These are phyloP conservation scores for Claviceps fusiformis DNA, from an alignment of 2,329 filamentous ascomycete genomes.

Conservation along the genomic window DNA sequence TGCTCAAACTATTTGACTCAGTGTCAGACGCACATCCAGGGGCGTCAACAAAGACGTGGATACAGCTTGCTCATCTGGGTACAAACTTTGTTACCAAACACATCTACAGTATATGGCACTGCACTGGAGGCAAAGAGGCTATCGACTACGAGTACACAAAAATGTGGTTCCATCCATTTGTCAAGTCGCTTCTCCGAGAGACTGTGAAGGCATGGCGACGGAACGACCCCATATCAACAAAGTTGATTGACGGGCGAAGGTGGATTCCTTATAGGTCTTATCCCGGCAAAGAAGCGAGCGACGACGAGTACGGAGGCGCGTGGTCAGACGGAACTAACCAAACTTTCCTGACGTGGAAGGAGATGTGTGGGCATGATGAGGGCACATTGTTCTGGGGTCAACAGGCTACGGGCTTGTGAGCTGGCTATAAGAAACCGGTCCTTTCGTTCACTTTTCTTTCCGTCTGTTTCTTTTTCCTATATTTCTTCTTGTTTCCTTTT, in stretches of 20 bases:
- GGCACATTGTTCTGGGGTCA: conserved; percentile 13
- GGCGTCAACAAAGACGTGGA: conserved; percentile 17
- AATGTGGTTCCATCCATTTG: conserved; percentile 26
- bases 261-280: conserved; percentile 14
- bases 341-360: conserved; percentile 14
- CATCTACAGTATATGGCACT: conserved; percentile 25
- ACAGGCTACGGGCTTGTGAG: background rate
- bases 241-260: conserved; percentile 17
- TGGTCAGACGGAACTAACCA: conserved; percentile 12
- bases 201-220: conserved; percentile 13
- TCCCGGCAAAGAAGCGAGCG: conserved; percentile 2
- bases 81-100: conserved; percentile 24
- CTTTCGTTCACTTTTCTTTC: background rate
- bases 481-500: background rate
- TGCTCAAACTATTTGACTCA: conserved; percentile 19
- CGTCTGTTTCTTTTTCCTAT: background rate
- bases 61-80: conserved; percentile 19
- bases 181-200: conserved; percentile 16
- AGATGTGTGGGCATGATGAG: conserved; percentile 15
- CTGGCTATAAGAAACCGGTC: background rate
- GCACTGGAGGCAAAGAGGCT: conserved; percentile 23
- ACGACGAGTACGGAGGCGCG: conserved; percentile 12
- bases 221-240: conserved; percentile 12
- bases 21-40: conserved; percentile 15
- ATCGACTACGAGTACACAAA: conserved; percentile 19